Evolutionary conservation across 768 basidiomycete species (phyloP), one percentile per base, ranked within the genome.

Genomic region (Hortiboletus campestris): DNA sequence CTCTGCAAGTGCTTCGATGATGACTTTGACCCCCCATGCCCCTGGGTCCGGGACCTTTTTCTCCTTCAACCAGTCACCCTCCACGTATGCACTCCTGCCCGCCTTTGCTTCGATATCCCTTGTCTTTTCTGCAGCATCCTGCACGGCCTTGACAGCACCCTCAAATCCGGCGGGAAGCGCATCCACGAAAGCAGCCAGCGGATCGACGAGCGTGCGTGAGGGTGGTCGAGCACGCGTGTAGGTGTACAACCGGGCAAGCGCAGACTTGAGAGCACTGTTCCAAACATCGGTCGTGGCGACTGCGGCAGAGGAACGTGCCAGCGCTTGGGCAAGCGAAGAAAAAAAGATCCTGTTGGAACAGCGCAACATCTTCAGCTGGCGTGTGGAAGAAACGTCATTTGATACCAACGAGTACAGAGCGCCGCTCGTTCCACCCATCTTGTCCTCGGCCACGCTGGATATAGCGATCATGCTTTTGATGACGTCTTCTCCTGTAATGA

Each of bases 171-270:
- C 52, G 20, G 70, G 63, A 42, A 65, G 54, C 12, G 59, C 62
- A 38, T 72, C 67, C 41, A 89, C 77, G 70, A 96, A 95, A 2
- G 90, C 88, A 38, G 83, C 79, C 20, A 98, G 80, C 9, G 94
- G 93, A 72, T 98, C 94, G n/a, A 98, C 81, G 35, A 98, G 84
- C 9, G 94, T 97, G 63, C 94, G 85, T 2, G 90, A 92, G 4
- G 94, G 94, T 3, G 88, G 87, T 28, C 94, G 85, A 14, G 94
- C 94, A 29, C 85, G 86, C 4, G 94, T 97, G 75, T 96, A 93
- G 13, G 82, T 84, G 71, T 86, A 91, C 38, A 94, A 73, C 59
- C 81, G 82, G 20, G 66, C 65, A 19, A 88, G 77, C 17, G 91
- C 86, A 4, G 74, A 72, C 6, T 71, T 64, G 46, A 91, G 78